Percentiles rank a stretch among this genome's conserved stretches.
These are phyloP conservation scores for Pontederia crassipes DNA, from an alignment of 176 grass and related monocot genomes.

Conservation along the genomic window DNA sequence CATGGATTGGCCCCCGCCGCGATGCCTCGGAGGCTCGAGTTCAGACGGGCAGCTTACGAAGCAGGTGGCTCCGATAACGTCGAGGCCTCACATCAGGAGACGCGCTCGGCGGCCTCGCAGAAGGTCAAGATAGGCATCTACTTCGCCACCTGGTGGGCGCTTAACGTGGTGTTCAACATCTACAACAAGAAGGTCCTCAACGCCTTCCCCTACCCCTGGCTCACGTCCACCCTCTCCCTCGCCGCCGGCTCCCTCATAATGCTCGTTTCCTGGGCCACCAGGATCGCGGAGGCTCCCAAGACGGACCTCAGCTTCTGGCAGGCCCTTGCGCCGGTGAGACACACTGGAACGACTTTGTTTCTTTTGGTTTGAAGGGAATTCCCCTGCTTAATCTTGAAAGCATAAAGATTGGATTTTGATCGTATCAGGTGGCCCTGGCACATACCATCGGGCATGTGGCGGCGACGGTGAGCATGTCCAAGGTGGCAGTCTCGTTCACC, in stretches of 20 bases:
- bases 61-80: neutral
- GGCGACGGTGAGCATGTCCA: neutral
- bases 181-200: slow-evolving; percentile 4
- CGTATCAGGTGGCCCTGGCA: neutral
- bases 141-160: neutral
- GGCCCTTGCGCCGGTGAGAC: neutral
- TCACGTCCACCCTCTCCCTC: neutral
- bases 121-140: neutral
- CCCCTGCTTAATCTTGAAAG: neutral
- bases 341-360: neutral
- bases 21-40: neutral
- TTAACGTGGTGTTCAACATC: slow-evolving; percentile 1
- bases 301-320: neutral
- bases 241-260: slow-evolving; percentile 1
- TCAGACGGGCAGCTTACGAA: neutral
- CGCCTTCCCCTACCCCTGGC: slow-evolving; percentile 1
- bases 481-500: neutral
- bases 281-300: neutral
- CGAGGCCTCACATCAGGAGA: neutral
- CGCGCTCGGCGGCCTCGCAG: neutral
- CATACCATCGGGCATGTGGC: slow-evolving; percentile 2
- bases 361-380: neutral
- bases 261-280: neutral
- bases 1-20: neutral
- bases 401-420: neutral